These are phyloP conservation scores for Populus hybrid DNA, from an alignment of 441 rosid species.

Conservation along the genomic window DNA sequence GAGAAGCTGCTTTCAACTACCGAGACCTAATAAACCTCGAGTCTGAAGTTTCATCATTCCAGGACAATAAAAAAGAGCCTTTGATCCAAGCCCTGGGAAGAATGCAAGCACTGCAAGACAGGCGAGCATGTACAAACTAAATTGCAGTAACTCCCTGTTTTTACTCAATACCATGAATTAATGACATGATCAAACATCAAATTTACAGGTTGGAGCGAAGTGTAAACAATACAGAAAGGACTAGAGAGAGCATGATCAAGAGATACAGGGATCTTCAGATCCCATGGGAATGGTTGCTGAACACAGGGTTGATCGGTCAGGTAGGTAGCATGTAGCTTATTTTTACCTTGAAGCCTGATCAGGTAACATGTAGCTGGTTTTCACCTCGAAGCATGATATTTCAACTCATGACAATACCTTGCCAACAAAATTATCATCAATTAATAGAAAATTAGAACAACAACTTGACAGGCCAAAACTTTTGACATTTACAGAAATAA, in stretches of 20 bases:
- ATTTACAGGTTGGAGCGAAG: slow-evolving; percentile 71
- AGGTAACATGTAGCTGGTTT: neutral
- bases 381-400: slow-evolving; percentile 6
- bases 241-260: slow-evolving; percentile 63
- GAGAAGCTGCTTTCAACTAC: slow-evolving; percentile 88
- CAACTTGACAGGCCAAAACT: neutral
- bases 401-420: neutral
- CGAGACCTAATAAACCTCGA: slow-evolving; percentile 67
- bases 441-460: neutral
- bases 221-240: slow-evolving; percentile 62
- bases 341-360: neutral
- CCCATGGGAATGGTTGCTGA: slow-evolving; percentile 91
- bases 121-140: slow-evolving; percentile 61
- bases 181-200: neutral
- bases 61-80: slow-evolving; percentile 56
- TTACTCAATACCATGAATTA: neutral
- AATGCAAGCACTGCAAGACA: slow-evolving; percentile 83
- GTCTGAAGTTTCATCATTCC: slow-evolving; percentile 60
- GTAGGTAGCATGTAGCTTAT: slow-evolving; percentile 38
- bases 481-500: neutral
- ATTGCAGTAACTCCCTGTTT: slow-evolving; percentile 12
- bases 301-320: slow-evolving; percentile 76
- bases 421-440: neutral
- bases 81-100: slow-evolving; percentile 56
- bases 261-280: slow-evolving; percentile 65